These are phyloP conservation scores for Stagonosporopsis chrysanthemi DNA, from an alignment of 2,329 filamentous ascomycete species.

Conservation along the genomic window DNA sequence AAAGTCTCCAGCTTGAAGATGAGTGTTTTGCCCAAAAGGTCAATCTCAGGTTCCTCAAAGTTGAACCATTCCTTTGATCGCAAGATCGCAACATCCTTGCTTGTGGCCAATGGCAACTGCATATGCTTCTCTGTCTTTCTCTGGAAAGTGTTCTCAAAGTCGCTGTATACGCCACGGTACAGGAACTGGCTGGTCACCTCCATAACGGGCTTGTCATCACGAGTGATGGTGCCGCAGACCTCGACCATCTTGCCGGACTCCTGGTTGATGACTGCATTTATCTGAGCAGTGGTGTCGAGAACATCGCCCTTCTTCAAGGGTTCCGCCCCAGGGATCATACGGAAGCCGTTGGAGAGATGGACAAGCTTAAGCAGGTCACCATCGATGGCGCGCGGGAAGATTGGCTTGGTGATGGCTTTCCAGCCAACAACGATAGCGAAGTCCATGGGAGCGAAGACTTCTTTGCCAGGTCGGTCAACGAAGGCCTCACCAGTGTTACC, in stretches of 20 bases:
- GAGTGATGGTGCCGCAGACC: conserved; percentile 94
- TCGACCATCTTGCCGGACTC: conserved; percentile 99
- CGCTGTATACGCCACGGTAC: conserved; percentile 90
- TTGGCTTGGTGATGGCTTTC: conserved; percentile 99
- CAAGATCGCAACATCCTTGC: conserved; percentile 91
- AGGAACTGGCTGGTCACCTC: conserved; percentile 98
- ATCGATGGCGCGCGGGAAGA: conserved; percentile 95
- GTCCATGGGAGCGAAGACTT: conserved; percentile 96
- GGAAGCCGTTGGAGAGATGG: conserved; percentile 95
- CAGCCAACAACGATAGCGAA: conserved; percentile 98
- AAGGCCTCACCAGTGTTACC: conserved; percentile 98
- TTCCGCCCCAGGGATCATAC: conserved; percentile 95
- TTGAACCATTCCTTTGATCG: conserved; percentile 98
- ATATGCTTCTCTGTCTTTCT: conserved; percentile 95
- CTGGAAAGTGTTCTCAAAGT: conserved; percentile 98
- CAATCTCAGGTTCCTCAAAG: conserved; percentile 81
- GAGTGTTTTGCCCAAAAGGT: conserved; percentile 90
- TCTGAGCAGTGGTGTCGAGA: conserved; percentile 89
- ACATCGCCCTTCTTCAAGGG: conserved; percentile 95
- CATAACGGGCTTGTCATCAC: conserved; percentile 87
- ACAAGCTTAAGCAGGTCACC: conserved; percentile 96
- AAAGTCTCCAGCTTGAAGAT: conserved; percentile 95
- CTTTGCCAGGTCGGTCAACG: conserved; percentile 92
- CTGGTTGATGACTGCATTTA: conserved; percentile 98
- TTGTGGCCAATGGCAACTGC: conserved; percentile 85